These are phyloP conservation scores for Lagenidium giganteum DNA, from an alignment of 352 stramenopile genomes.

Conservation along the genomic window DNA sequence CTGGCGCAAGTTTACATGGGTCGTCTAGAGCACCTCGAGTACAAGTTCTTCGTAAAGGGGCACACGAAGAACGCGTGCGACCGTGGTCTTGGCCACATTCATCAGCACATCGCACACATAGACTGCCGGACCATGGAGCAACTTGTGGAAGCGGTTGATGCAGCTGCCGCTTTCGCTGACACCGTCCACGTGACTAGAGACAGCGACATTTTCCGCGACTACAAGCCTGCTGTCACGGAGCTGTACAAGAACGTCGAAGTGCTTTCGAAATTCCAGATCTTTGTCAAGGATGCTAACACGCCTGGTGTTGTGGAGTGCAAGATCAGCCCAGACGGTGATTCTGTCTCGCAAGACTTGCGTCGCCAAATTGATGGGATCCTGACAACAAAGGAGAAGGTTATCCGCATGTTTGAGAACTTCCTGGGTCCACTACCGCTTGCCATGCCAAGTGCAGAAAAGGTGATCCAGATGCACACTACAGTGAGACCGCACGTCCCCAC, in stretches of 20 bases:
- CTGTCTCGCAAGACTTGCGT: background rate
- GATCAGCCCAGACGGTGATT: no score
- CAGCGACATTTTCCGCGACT: background rate
- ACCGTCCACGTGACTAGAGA: no score
- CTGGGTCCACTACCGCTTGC: no score
- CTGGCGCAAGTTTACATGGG: constrained; percentile 4
- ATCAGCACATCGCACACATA: background rate
- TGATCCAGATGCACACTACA: constrained; percentile 9
- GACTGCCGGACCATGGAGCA: constrained; percentile 5
- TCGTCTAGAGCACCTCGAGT: background rate
- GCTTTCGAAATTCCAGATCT: constrained; percentile 1
- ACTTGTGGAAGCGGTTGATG: no score
- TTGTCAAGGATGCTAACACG: no score
- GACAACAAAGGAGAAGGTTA: background rate
- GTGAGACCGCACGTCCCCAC: constrained; percentile 6
- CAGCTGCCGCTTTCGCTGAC: no score
- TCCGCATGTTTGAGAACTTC: background rate
- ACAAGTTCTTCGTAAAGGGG: constrained; percentile 8
- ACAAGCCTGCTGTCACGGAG: background rate
- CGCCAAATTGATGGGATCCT: background rate
- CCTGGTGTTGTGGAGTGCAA: no score
- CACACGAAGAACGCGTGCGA: constrained; percentile 14
- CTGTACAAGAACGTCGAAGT: constrained; percentile 2
- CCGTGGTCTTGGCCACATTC: constrained; percentile 4
- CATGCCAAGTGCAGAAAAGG: constrained; percentile 1